phyloP scores from a whole-genome alignment of 768 basidiomycete genomes.

The Mycena vitilis region DNA sequence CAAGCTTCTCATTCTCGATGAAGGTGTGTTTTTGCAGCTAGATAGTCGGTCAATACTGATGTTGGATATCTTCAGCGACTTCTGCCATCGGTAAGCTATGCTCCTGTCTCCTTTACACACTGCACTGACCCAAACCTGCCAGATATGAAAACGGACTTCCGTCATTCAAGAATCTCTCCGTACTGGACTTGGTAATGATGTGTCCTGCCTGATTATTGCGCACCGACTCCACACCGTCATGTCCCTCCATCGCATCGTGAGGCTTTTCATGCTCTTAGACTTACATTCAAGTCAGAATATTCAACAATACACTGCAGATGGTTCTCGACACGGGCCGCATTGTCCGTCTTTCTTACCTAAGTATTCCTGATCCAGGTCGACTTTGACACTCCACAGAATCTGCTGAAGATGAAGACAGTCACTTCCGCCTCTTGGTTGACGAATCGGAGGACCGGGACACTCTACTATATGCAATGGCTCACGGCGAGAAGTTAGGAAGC shows the following conservation, averaged over 20 bases:
- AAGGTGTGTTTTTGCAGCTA: slow-evolving; percentile 2
- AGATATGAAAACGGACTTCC: slow-evolving; percentile 49
- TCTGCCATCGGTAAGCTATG: slow-evolving; percentile 28
- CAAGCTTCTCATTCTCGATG: slow-evolving; percentile 39
- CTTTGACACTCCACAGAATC: slow-evolving; percentile 61
- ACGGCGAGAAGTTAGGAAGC: not conserved
- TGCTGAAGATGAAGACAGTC: slow-evolving; percentile 64
- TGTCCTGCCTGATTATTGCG: slow-evolving; percentile 24
- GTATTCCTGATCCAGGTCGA: slow-evolving; percentile 50
- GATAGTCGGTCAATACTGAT: not conserved
- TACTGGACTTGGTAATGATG: slow-evolving; percentile 14
- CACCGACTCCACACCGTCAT: slow-evolving; percentile 30
- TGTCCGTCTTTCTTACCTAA: slow-evolving; percentile 9
- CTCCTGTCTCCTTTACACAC: not conserved
- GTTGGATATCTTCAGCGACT: slow-evolving; percentile 15
- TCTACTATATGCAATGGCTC: slow-evolving; percentile 59
- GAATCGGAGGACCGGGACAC: slow-evolving; percentile 65
- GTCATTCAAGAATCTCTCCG: slow-evolving; percentile 55
- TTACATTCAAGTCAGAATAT: slow-evolving; percentile 18
- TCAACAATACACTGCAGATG: slow-evolving; percentile 15
- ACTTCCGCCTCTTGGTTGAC: slow-evolving; percentile 64
- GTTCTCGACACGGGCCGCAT: slow-evolving; percentile 30
- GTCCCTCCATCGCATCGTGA: slow-evolving; percentile 28
- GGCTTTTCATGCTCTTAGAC: not conserved
- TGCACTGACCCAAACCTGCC: too few species aligned